Percentiles rank a stretch among this genome's conserved stretches.
Evolutionary conservation across 805 yeast genomes (phyloP).

Genomic region (Blastobotrys chiropterorum): DNA sequence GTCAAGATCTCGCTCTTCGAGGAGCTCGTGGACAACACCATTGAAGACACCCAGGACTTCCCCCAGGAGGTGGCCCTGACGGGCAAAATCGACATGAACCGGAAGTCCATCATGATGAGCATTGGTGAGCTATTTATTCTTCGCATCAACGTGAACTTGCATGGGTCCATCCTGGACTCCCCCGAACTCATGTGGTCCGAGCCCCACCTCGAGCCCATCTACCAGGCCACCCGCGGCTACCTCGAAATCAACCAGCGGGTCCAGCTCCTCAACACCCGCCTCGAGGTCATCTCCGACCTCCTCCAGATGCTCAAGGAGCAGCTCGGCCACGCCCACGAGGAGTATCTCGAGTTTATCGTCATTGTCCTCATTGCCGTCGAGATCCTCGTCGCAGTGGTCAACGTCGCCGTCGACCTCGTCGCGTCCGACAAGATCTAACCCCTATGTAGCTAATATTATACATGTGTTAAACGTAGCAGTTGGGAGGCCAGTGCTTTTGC

Average conservation of each 20-base stretch:
- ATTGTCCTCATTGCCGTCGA: slow-evolving; percentile 88
- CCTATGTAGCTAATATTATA: background rate
- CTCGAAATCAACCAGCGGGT: slow-evolving; percentile 93
- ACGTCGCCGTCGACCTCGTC: slow-evolving; percentile 40
- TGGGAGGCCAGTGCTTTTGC: no score
- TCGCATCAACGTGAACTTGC: slow-evolving; percentile 38
- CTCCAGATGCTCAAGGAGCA: slow-evolving; percentile 96
- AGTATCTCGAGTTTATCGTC: slow-evolving; percentile 84
- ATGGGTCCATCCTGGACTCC: slow-evolving; percentile 71
- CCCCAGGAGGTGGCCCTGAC: slow-evolving; percentile 93
- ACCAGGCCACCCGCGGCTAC: slow-evolving; percentile 94
- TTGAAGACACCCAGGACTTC: slow-evolving; percentile 93
- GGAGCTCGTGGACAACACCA: slow-evolving; percentile 92
- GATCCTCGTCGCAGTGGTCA: slow-evolving; percentile 79
- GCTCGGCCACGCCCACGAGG: slow-evolving; percentile 87
- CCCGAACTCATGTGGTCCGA: slow-evolving; percentile 99
- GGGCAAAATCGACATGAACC: slow-evolving; percentile 91
- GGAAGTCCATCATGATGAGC: slow-evolving; percentile 93
- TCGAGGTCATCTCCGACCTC: slow-evolving; percentile 89
- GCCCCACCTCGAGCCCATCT: slow-evolving; percentile 94
- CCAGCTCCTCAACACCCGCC: slow-evolving; percentile 77
- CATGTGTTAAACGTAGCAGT: background rate
- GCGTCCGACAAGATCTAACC: slow-evolving; percentile 17
- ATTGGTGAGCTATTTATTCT: slow-evolving; percentile 93
- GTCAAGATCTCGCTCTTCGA: slow-evolving; percentile 94